Evolutionary conservation across 495 filamentous ascomycete genomes (phyloP).

Genomic region (Aspergillus nanangensis): DNA sequence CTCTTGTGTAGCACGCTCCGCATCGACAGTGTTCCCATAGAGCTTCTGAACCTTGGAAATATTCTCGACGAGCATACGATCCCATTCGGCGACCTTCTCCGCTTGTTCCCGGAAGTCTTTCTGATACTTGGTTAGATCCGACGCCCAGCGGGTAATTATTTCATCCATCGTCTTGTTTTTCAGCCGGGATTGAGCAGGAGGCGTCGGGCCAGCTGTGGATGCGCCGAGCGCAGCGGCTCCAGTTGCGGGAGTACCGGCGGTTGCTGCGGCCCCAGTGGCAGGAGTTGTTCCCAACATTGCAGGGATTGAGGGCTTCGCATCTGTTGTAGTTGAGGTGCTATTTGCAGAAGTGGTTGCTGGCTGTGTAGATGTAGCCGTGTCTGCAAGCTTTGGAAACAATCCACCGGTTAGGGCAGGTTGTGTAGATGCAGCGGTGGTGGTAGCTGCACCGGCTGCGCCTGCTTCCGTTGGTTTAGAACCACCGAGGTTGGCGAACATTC

Average conservation of each 20-base stretch:
- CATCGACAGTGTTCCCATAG: slow-evolving; percentile 81
- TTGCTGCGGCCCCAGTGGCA: slow-evolving; percentile 18
- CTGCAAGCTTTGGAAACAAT: slow-evolving; percentile 15
- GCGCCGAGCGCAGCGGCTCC: slow-evolving; percentile 46
- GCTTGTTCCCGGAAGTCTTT: slow-evolving; percentile 92
- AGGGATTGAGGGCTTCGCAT: slow-evolving; percentile 10
- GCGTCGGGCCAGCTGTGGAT: slow-evolving; percentile 74
- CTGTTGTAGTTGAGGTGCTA: slow-evolving; percentile 11
- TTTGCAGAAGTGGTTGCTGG: slow-evolving; percentile 16
- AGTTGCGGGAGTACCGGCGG: slow-evolving; percentile 16
- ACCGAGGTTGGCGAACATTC: slow-evolving; percentile 34
- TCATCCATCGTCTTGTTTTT: slow-evolving; percentile 99
- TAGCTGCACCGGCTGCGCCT: slow-evolving; percentile 23
- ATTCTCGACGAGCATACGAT: slow-evolving; percentile 85
- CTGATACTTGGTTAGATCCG: slow-evolving; percentile 90
- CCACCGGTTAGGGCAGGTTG: slow-evolving; percentile 20
- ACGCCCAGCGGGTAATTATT: slow-evolving; percentile 97
- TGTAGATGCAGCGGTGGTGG: slow-evolving; percentile 22
- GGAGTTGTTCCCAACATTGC: slow-evolving; percentile 13
- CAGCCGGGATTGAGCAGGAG: slow-evolving; percentile 75
- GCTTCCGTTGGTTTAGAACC: slow-evolving; percentile 31
- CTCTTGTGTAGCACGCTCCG: slow-evolving; percentile 82
- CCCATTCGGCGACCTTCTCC: slow-evolving; percentile 81
- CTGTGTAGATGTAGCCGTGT: slow-evolving; percentile 22
- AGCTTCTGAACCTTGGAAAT: slow-evolving; percentile 87